These are phyloP conservation scores for Ogataea nakhonphanomensis DNA, from an alignment of 805 yeast genomes.

Conservation along the genomic window DNA sequence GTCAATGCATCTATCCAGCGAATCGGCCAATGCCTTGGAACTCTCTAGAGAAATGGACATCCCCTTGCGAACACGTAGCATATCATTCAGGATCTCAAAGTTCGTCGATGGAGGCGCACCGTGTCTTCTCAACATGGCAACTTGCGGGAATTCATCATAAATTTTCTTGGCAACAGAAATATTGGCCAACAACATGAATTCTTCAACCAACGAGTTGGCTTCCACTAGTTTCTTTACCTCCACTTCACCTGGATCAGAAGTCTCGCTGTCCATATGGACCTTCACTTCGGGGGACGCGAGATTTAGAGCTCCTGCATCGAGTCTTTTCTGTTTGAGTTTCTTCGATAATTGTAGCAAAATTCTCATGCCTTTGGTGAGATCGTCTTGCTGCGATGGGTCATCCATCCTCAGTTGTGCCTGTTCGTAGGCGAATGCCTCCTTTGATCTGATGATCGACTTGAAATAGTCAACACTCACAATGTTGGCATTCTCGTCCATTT, in stretches of 20 bases:
- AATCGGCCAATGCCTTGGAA: constrained; percentile 89
- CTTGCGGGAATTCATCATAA: constrained; percentile 90
- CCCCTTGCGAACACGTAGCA: constrained; percentile 76
- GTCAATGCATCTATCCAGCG: constrained; percentile 85
- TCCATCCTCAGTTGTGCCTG: constrained; percentile 91
- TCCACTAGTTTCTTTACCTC: constrained; percentile 85
- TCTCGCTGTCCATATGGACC: constrained; percentile 94
- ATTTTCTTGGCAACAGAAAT: constrained; percentile 93
- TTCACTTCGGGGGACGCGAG: constrained; percentile 97
- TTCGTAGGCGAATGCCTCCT: constrained; percentile 93
- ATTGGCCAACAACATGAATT: constrained; percentile 96
- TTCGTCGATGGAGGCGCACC: constrained; percentile 96
- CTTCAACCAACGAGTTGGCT: constrained; percentile 95
- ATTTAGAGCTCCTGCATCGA: constrained; percentile 94
- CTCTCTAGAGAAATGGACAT: constrained; percentile 75
- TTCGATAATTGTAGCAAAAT: constrained; percentile 75
- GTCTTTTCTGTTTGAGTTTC: constrained; percentile 75
- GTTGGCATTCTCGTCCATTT: constrained; percentile 79
- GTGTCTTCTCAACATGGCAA: constrained; percentile 97
- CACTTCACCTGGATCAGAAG: constrained; percentile 94
- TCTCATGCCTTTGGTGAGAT: constrained; percentile 86
- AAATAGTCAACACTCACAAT: constrained; percentile 75
- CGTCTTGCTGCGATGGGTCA: constrained; percentile 71
- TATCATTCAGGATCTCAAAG: constrained; percentile 85
- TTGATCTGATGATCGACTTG: constrained; percentile 84